Evolutionary conservation across 331 rosid species (phyloP).

Genomic region (Rhamnella rubrinervis): DNA sequence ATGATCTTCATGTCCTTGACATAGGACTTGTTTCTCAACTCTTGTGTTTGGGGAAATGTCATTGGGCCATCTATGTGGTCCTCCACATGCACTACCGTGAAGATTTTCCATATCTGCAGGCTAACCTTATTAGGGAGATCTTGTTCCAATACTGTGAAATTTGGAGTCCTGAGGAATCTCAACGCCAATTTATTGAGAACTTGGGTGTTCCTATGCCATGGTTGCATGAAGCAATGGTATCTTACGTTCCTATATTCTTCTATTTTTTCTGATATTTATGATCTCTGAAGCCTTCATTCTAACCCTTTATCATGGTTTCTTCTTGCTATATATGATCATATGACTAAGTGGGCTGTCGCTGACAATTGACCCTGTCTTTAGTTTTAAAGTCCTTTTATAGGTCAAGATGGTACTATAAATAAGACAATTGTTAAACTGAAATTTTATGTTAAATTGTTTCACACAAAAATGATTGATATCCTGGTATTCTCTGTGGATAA

Average conservation of each 20-base stretch:
- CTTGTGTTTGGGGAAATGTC: conserved; percentile 76
- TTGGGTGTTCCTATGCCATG: conserved; percentile 82
- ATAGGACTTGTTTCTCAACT: conserved; percentile 82
- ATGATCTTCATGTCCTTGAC: conserved; percentile 92
- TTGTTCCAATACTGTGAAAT: conserved; percentile 91
- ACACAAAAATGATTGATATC: background rate
- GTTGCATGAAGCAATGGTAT: conserved; percentile 98
- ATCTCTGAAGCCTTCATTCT: background rate
- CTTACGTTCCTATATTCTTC: conserved; percentile 17
- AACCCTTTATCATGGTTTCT: background rate
- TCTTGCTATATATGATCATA: background rate
- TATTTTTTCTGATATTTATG: conserved; percentile 7
- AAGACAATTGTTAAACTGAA: background rate
- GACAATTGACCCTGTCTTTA: background rate
- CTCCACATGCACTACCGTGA: conserved; percentile 79
- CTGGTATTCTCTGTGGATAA: background rate
- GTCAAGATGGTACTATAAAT: background rate
- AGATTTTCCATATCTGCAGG: conserved; percentile 82
- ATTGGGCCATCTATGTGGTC: conserved; percentile 96
- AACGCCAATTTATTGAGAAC: conserved; percentile 72
- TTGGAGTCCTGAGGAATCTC: conserved; percentile 86
- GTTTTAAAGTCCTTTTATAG: background rate
- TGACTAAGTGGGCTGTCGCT: background rate
- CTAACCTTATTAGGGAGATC: conserved; percentile 82
- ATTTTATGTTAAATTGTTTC: background rate